Conservation (phyloP, 192 early-diverging fungal genomes). For the Oehlia diaphana region DNA sequence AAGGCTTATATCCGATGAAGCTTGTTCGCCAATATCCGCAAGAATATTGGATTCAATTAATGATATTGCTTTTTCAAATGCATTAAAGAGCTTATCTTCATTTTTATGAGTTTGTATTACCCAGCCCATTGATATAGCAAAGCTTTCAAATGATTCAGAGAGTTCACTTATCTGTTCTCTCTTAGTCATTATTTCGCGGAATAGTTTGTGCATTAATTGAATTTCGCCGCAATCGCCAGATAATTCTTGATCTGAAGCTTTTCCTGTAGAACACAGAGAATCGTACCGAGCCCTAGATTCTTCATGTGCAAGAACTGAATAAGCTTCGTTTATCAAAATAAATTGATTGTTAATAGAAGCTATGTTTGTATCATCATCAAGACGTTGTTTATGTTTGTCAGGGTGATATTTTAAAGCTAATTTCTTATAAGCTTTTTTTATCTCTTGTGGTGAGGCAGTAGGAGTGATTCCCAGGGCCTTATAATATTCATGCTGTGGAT, state of each 20-base stretch:
- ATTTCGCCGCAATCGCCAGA: not conserved
- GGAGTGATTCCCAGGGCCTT: constrained; percentile 84
- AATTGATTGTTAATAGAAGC: constrained; percentile 2
- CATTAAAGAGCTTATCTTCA: not conserved
- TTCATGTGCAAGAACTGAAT: not conserved
- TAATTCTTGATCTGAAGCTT: not conserved
- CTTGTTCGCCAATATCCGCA: not conserved
- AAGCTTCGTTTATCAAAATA: constrained; percentile 26
- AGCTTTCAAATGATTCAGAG: not conserved
- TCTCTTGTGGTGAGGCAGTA: constrained; percentile 70
- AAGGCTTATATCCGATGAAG: not conserved
- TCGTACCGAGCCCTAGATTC: constrained; percentile 15
- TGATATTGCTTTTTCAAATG: constrained; percentile 21
- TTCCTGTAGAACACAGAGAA: not conserved
- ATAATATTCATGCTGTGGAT: constrained; percentile 56
- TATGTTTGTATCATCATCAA: not conserved
- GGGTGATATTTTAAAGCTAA: constrained; percentile 90
- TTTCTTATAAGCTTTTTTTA: constrained; percentile 99
- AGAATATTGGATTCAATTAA: constrained; percentile 24
- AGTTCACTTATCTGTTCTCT: constrained; percentile 17
- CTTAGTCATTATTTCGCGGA: constrained; percentile 21
- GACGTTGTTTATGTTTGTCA: constrained; percentile 56
- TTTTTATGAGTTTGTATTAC: not conserved
- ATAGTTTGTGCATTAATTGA: not conserved
- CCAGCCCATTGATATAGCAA: constrained; percentile 6